Base-by-base conservation (phyloP, 2,329 filamentous ascomycete species). In the Xylaria sp. region DNA sequence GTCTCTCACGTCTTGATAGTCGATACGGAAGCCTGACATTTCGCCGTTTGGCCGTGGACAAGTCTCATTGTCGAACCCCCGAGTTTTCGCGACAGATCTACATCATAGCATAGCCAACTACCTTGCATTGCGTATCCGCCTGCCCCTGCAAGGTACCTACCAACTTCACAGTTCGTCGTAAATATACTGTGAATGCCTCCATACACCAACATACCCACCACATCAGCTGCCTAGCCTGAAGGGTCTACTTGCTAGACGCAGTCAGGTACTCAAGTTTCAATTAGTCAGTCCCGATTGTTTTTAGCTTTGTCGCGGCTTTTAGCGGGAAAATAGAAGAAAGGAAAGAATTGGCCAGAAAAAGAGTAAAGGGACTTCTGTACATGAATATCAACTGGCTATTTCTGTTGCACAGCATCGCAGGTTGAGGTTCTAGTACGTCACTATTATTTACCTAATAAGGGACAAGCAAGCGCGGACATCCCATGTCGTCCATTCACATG, bases 341-440 rank as follows among this genome's bases (percentile, higher is more conserved):
- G n/a, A 5, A 22, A 38, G 17, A 5, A n/a, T n/a, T n/a, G n/a
- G n/a, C n/a, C n/a, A 6, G 7, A 25, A 44, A 22, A 20, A 45
- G 27, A 29, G 15, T 22, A 42, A 42, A 17, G 1, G 17, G 36
- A 53, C 29, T 22, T 9, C 5, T 61, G 49, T 61, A 0, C 59
- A 38, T 54, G 59, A 29, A 61, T 45, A 54, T 56, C 31, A 29
- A 7, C 13, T 38, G 33, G 44, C 33, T 58, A 57, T 36, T 63
- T 33, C 45, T 11, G 53, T 53, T 44, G 29, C 33, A 39, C 31
- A 56, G 29, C 54, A 17, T 47, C 20, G 29, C 58, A 20, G 36
- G 36, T 33, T 39, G 38, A 66, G 11, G 39, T 27, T 63, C 25
- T 20, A 31, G 36, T 61, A 67, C 65, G 65, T 67, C 65, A 67